Conservation (phyloP, 257 asterid species). For the Primulina eburnea region DNA sequence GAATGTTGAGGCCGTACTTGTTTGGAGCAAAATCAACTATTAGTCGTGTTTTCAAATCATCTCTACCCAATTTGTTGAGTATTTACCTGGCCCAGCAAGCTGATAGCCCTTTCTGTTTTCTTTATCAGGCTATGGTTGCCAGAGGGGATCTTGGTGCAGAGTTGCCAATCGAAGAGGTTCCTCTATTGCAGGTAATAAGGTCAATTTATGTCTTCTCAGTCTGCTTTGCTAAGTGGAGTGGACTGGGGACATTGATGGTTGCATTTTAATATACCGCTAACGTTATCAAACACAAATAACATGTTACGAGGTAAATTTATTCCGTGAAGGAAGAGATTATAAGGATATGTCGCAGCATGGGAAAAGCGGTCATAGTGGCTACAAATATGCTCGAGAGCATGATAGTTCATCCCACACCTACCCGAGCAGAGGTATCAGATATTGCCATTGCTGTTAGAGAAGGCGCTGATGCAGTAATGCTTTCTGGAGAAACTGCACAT, state of each 20-base stretch:
- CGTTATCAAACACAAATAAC: constrained; percentile 15
- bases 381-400: constrained; percentile 99
- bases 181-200: constrained; percentile 78
- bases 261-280: background rate
- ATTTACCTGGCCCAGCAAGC: constrained; percentile 13
- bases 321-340: constrained; percentile 82
- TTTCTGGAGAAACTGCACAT: constrained; percentile 99
- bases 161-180: constrained; percentile 96
- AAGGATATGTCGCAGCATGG: constrained; percentile 92
- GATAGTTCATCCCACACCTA: constrained; percentile 97
- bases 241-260: background rate
- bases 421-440: constrained; percentile 98
- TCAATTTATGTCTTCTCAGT: background rate
- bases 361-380: constrained; percentile 97
- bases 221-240: constrained; percentile 1
- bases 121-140: constrained; percentile 90
- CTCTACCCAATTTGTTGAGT: constrained; percentile 10
- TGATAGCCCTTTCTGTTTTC: constrained; percentile 19
- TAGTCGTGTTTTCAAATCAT: constrained; percentile 13
- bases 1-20: constrained; percentile 6
- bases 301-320: constrained; percentile 1
- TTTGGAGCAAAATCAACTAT: constrained; percentile 3
- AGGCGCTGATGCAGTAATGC: constrained; percentile 99
- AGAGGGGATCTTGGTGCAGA: constrained; percentile 99
- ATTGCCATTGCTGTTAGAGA: constrained; percentile 94